These are phyloP conservation scores for Cladosporium sp. DNA, from an alignment of 2,329 filamentous ascomycete species.

Conservation along the genomic window DNA sequence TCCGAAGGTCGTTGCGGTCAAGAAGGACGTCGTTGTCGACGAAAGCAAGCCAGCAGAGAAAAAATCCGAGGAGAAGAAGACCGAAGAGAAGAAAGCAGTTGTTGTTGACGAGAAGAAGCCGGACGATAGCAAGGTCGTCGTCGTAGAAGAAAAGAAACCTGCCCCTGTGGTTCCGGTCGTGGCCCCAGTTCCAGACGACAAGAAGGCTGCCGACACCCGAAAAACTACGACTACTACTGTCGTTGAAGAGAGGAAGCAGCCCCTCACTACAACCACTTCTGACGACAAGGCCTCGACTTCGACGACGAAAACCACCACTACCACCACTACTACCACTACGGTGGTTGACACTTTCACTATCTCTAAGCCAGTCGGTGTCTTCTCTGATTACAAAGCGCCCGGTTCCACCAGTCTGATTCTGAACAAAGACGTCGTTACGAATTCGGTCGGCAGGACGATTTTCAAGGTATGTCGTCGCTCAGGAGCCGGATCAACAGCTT, in stretches of 20 bases:
- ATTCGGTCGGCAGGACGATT: neutral
- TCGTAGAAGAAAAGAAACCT: neutral
- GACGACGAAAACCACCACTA: neutral
- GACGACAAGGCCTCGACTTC: neutral
- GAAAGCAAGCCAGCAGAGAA: slow-evolving; percentile 1
- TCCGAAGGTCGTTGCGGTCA: neutral
- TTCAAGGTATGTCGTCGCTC: neutral
- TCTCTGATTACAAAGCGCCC: neutral
- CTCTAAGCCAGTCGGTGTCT: neutral
- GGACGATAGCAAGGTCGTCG: neutral
- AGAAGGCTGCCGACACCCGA: neutral
- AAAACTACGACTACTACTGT: neutral
- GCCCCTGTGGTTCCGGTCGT: neutral
- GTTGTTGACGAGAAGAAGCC: neutral
- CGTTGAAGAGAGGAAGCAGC: neutral
- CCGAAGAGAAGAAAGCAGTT: neutral
- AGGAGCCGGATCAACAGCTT: too few species aligned
- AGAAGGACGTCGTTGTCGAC: neutral
- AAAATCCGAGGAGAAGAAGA: slow-evolving; percentile 4
- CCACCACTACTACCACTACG: neutral
- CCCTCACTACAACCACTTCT: neutral
- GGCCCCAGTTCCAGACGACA: neutral
- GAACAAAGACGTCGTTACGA: slow-evolving; percentile 8
- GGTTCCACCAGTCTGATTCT: neutral
- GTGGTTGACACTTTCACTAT: neutral